Evolutionary conservation across 139 green algal genomes (phyloP).

Genomic region (Medakamo hakoo): DNA sequence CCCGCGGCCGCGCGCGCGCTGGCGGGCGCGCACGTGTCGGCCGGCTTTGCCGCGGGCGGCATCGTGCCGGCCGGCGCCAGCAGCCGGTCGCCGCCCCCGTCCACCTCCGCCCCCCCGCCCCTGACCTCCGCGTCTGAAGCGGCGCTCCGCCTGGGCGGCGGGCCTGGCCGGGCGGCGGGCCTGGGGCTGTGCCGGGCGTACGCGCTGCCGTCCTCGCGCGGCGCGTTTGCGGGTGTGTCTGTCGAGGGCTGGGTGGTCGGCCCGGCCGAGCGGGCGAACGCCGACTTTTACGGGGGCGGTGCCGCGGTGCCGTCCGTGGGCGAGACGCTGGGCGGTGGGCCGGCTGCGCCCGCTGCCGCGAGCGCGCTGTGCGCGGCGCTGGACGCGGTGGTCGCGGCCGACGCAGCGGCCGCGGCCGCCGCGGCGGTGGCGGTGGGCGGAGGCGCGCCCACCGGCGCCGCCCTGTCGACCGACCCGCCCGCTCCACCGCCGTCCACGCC

Average conservation of each 20-base stretch:
- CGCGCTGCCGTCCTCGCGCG: constrained; percentile 17
- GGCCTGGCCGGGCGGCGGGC: constrained; percentile 38
- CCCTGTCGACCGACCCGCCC: too few relatives aligned
- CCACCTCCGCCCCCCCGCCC: too few relatives aligned
- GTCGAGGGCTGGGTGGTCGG: constrained; percentile 35
- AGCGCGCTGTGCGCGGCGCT: constrained; percentile 28
- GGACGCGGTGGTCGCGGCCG: constrained; percentile 10
- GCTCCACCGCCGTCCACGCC: too few relatives aligned
- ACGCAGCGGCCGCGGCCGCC: not conserved
- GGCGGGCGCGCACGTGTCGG: not conserved
- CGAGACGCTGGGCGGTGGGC: constrained; percentile 29
- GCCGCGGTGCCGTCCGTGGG: constrained; percentile 26
- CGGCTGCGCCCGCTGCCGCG: constrained; percentile 33
- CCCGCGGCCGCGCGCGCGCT: not conserved
- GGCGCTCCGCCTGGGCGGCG: constrained; percentile 9
- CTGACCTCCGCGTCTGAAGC: too few relatives aligned
- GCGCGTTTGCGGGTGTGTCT: constrained; percentile 38
- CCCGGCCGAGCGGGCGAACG: constrained; percentile 22
- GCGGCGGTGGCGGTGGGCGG: not conserved
- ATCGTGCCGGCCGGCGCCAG: constrained; percentile 24
- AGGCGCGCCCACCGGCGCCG: not conserved
- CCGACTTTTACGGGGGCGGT: constrained; percentile 40
- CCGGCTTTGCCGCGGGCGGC: constrained; percentile 9
- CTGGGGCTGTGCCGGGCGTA: constrained; percentile 20
- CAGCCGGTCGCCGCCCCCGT: constrained; percentile 27